Evolutionary conservation across 1,284 basidiomycete genomes (phyloP).

Genomic region (Cutaneotrichosporon curvatum): DNA sequence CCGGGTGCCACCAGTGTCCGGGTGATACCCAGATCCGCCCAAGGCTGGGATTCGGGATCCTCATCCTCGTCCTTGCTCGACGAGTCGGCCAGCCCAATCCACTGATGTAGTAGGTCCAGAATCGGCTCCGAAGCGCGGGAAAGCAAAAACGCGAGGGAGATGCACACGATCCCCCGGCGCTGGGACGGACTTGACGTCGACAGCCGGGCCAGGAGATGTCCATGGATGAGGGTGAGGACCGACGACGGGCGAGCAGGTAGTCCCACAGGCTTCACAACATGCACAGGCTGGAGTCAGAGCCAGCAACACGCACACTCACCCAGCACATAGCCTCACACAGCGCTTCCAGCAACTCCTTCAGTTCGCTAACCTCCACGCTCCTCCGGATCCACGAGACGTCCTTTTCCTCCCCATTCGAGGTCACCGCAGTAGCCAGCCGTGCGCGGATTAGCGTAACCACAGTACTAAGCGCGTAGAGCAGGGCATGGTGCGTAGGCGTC

Average conservation of each 20-base stretch:
- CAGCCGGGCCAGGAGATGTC: conserved; percentile 25
- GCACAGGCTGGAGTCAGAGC: conserved; percentile 18
- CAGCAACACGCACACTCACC: conserved; percentile 18
- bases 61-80: conserved; percentile 20
- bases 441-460: conserved; percentile 34
- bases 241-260: conserved; percentile 30
- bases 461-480: conserved; percentile 33
- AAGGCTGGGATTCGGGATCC: conserved; percentile 30
- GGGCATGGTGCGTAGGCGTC: conserved; percentile 41
- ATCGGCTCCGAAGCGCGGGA: conserved; percentile 25
- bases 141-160: conserved; percentile 34
- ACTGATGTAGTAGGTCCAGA: conserved; percentile 31
- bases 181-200: conserved; percentile 18
- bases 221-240: conserved; percentile 33
- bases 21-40: conserved; percentile 40
- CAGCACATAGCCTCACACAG: conserved; percentile 32
- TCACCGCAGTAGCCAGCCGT: conserved; percentile 20
- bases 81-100: conserved; percentile 32
- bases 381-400: conserved; percentile 24
- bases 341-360: conserved; percentile 16
- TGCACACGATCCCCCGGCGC: conserved; percentile 7
- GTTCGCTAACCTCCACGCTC: conserved; percentile 19
- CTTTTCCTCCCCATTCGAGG: conserved; percentile 1
- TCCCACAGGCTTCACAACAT: conserved; percentile 14
- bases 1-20: conserved; percentile 7